Conservation (phyloP, 805 yeast species). For the Candida orba region DNA sequence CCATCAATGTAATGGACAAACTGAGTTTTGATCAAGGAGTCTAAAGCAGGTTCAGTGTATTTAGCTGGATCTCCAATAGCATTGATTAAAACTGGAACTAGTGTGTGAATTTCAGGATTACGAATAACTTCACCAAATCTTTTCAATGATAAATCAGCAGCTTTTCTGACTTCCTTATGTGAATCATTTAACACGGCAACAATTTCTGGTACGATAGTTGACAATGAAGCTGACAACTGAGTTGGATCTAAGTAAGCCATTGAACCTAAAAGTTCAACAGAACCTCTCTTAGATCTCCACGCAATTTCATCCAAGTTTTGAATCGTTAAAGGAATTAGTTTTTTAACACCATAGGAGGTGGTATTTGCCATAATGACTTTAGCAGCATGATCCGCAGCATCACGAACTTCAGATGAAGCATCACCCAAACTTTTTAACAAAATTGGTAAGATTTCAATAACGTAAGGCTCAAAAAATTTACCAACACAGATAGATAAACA, state of each 20-base stretch:
- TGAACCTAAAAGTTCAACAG: slow-evolving; percentile 91
- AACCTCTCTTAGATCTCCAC: slow-evolving; percentile 96
- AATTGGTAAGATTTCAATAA: slow-evolving; percentile 78
- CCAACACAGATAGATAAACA: slow-evolving; percentile 75
- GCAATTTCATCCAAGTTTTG: slow-evolving; percentile 79
- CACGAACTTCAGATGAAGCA: slow-evolving; percentile 74
- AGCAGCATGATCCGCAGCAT: slow-evolving; percentile 83
- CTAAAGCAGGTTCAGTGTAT: slow-evolving; percentile 81
- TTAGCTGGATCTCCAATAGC: slow-evolving; percentile 97
- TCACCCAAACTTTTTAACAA: slow-evolving; percentile 83
- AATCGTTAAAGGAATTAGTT: slow-evolving; percentile 85
- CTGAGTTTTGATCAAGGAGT: slow-evolving; percentile 79
- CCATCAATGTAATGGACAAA: slow-evolving; percentile 98
- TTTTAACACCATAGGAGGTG: slow-evolving; percentile 86
- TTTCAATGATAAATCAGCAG: slow-evolving; percentile 84
- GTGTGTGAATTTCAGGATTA: slow-evolving; percentile 91
- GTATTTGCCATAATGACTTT: slow-evolving; percentile 83
- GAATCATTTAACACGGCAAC: slow-evolving; percentile 92
- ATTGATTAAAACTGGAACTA: slow-evolving; percentile 78
- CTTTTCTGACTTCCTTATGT: slow-evolving; percentile 93
- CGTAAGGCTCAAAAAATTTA: slow-evolving; percentile 86
- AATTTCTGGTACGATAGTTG: slow-evolving; percentile 91
- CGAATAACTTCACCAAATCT: slow-evolving; percentile 95
- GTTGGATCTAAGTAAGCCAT: slow-evolving; percentile 97
- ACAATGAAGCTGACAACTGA: slow-evolving; percentile 82